phyloP scores from a whole-genome alignment of 2,329 filamentous ascomycete species.

The Aquanectria penicillioides region DNA sequence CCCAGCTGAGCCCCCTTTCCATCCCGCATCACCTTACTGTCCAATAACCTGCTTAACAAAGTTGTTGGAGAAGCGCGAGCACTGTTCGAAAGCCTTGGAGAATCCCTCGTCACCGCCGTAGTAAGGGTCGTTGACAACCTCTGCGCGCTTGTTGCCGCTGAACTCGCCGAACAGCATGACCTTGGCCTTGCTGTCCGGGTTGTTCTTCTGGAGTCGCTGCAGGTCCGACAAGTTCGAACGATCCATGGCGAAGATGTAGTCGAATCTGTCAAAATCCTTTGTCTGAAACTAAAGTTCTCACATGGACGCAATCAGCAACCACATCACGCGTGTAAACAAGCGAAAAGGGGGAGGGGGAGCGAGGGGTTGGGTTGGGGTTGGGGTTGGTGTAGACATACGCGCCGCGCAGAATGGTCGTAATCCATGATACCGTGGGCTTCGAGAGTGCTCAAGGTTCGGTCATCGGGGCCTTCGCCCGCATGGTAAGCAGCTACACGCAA shows the following conservation, averaged over 20 bases:
- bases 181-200: slow-evolving; percentile 67
- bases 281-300: slow-evolving; percentile 59
- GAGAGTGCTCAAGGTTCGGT: slow-evolving; percentile 84
- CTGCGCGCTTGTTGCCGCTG: slow-evolving; percentile 71
- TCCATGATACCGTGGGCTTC: slow-evolving; percentile 77
- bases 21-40: slow-evolving; percentile 24
- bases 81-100: slow-evolving; percentile 86
- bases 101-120: slow-evolving; percentile 89
- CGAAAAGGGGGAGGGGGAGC: neutral
- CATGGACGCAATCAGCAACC: neutral
- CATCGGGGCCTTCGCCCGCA: slow-evolving; percentile 78
- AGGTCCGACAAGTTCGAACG: slow-evolving; percentile 80
- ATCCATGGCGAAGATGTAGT: slow-evolving; percentile 98
- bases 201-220: slow-evolving; percentile 66
- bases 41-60: slow-evolving; percentile 71
- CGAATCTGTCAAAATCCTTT: slow-evolving; percentile 84
- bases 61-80: slow-evolving; percentile 77
- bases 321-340: neutral
- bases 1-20: slow-evolving; percentile 9
- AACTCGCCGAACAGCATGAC: slow-evolving; percentile 88
- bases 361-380: neutral
- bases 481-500: slow-evolving; percentile 78
- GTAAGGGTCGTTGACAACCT: slow-evolving; percentile 89
- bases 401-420: slow-evolving; percentile 81
- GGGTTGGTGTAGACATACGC: no score